phyloP scores from a whole-genome alignment of 1,284 basidiomycete species.

The Sphaerobolus stellatus region DNA sequence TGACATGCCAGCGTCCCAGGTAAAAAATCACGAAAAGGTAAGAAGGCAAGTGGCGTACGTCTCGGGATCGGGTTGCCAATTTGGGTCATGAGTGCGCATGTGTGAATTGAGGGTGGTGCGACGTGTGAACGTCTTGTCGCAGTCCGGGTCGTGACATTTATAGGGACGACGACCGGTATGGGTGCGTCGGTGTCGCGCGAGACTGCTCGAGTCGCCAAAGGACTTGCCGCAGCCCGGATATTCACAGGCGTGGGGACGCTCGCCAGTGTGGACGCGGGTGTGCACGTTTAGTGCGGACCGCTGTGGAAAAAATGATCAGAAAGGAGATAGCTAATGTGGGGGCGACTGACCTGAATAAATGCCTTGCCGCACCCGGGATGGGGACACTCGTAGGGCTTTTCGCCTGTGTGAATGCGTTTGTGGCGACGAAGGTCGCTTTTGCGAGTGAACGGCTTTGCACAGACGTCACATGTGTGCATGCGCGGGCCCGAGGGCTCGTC shows the following conservation, averaged over 20 bases:
- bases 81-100: slow-evolving; percentile 79
- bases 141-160: slow-evolving; percentile 74
- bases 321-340: slow-evolving; percentile 4
- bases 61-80: slow-evolving; percentile 77
- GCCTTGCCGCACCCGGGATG: slow-evolving; percentile 76
- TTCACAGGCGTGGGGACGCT: slow-evolving; percentile 86
- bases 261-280: slow-evolving; percentile 82
- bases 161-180: slow-evolving; percentile 83
- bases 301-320: slow-evolving; percentile 38
- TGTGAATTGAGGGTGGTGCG: slow-evolving; percentile 77
- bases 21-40: slow-evolving; percentile 19
- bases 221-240: slow-evolving; percentile 81
- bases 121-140: slow-evolving; percentile 83
- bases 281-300: slow-evolving; percentile 86
- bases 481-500: slow-evolving; percentile 6
- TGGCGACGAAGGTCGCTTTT: slow-evolving; percentile 76
- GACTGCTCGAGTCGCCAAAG: slow-evolving; percentile 85
- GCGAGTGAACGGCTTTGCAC: slow-evolving; percentile 72
- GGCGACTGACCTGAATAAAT: slow-evolving; percentile 70
- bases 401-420: slow-evolving; percentile 86
- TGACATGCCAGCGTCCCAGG: slow-evolving; percentile 9
- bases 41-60: slow-evolving; percentile 48
- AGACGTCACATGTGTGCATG: slow-evolving; percentile 57
- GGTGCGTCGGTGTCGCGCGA: slow-evolving; percentile 84
- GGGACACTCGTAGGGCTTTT: slow-evolving; percentile 75